Evolutionary conservation across 371 early-diverging fungal genomes (phyloP), one percentile per base, ranked within the genome.

Genomic region (Gilbertella persicaria): DNA sequence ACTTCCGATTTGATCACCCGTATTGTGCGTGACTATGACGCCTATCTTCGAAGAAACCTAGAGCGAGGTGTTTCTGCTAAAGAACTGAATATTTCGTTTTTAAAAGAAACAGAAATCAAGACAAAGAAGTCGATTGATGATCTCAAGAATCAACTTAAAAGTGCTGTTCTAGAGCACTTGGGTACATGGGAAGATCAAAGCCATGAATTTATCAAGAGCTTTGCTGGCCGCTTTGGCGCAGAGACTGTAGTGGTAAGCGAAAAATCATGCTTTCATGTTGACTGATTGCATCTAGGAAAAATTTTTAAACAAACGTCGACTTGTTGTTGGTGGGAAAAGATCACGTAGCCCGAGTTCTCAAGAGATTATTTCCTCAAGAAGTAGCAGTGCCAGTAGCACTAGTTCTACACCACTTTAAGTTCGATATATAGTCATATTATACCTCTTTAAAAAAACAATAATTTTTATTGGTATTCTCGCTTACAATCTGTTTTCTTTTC

Each of bases 1-100:
- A 99, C 99, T 1, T 93, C 92, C 0, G 96, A 96, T 54, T 70
- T 99, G 42, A 98, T 99, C 58, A 96, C 97, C 1, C 87, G 96
- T 20, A 95, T 99, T 41, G 94, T 99, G 10, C 80, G 89, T 47
- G 96, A 98, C 64, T 97, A 99, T 66, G 96, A 97, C 71, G 78
- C 87, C 55, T 98, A 94, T 75, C 74, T 99, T 20, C 72, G 92
- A 51, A 85, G 99, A 53, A 97, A 98, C 58, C 75, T 99, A 26
- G 92, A 92, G 62, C 79, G 97, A 48, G 99, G 99, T 6, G 86
- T 94, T 16, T 84, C 89, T 40, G 86, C 92, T 25, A 91, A 93
- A 69, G 99, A 99, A 14, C 80, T 99, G 29, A 93, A 93, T 65
- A 88, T 96, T 47, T 85, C 89, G 3, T 94, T 90, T 54, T 71